These are phyloP conservation scores for Eucalyptus sideroxylon DNA, from an alignment of 345 rosid species.

Conservation along the genomic window DNA sequence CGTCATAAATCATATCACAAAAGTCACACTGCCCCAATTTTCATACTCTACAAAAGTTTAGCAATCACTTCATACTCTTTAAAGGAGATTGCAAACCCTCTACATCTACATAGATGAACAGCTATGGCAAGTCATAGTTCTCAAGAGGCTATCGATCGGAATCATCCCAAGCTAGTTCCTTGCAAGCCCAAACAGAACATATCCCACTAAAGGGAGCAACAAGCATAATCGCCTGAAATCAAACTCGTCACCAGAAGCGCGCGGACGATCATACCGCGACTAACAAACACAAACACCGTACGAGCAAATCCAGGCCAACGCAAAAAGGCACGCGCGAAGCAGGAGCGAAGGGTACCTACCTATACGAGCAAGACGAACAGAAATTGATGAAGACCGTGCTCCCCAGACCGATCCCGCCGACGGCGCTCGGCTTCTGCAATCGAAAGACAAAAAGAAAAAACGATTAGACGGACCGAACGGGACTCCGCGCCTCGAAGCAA, in stretches of 20 bases:
- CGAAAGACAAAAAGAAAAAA: background rate
- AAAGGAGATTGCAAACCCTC: background rate
- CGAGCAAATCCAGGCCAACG: background rate
- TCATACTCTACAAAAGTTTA: background rate
- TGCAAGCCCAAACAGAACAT: background rate
- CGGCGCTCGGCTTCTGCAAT: slow-evolving; percentile 23
- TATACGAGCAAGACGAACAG: slow-evolving; percentile 83
- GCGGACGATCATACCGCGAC: background rate
- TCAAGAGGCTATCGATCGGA: background rate
- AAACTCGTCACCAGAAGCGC: background rate
- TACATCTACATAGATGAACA: background rate
- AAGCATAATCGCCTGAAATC: background rate
- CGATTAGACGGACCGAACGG: background rate
- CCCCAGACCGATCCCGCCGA: slow-evolving; percentile 54
- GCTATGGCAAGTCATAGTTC: background rate
- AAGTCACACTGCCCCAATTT: background rate
- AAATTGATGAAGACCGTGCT: slow-evolving; percentile 56
- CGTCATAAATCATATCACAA: background rate
- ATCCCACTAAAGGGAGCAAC: background rate
- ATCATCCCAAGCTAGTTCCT: background rate
- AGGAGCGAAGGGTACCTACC: slow-evolving; percentile 29
- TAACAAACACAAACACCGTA: background rate
- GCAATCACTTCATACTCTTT: background rate
- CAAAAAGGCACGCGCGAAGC: background rate
- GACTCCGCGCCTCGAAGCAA: background rate